phyloP scores from a whole-genome alignment of 1,284 basidiomycete species.

The Sporisorium graminicola region DNA sequence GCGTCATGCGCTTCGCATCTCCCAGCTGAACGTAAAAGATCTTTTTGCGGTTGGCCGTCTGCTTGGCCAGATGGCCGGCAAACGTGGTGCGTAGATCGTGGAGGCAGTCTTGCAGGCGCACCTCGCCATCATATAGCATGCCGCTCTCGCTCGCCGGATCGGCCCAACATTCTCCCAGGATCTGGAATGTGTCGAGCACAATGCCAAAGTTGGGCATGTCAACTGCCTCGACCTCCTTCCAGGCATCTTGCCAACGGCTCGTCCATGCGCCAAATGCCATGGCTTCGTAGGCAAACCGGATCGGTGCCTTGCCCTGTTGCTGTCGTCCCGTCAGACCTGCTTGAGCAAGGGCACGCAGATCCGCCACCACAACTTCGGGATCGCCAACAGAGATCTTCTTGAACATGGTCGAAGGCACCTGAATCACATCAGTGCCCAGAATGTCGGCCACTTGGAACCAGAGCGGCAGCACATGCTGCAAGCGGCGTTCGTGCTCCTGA shows the following conservation, averaged over 20 bases:
- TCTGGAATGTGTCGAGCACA: conserved; percentile 70
- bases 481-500: conserved; percentile 10
- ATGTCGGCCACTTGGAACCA: conserved; percentile 31
- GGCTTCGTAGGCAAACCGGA: conserved; percentile 39
- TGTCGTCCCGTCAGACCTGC: conserved; percentile 15
- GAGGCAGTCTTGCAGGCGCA: conserved; percentile 8
- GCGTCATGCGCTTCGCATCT: conserved; percentile 18
- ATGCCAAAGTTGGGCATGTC: conserved; percentile 67
- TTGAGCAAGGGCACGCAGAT: conserved; percentile 23
- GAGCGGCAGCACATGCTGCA: conserved; percentile 9
- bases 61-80: conserved; percentile 8
- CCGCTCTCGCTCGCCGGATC: conserved; percentile 39
- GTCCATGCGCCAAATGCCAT: conserved; percentile 47
- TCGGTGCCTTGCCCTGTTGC: conserved; percentile 8
- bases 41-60: conserved; percentile 16
- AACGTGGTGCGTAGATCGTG: conserved; percentile 14
- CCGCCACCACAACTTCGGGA: conserved; percentile 15
- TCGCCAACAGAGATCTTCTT: conserved; percentile 16
- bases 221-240: conserved; percentile 58
- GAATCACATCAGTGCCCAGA: conserved; percentile 27
- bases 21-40: conserved; percentile 24
- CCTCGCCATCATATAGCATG: conserved; percentile 14
- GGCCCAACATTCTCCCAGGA: conserved; percentile 67
- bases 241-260: conserved; percentile 66
- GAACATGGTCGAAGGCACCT: conserved; percentile 29